Evolutionary conservation across 1,284 basidiomycete genomes (phyloP).

Genomic region (Ganoderma boninense): DNA sequence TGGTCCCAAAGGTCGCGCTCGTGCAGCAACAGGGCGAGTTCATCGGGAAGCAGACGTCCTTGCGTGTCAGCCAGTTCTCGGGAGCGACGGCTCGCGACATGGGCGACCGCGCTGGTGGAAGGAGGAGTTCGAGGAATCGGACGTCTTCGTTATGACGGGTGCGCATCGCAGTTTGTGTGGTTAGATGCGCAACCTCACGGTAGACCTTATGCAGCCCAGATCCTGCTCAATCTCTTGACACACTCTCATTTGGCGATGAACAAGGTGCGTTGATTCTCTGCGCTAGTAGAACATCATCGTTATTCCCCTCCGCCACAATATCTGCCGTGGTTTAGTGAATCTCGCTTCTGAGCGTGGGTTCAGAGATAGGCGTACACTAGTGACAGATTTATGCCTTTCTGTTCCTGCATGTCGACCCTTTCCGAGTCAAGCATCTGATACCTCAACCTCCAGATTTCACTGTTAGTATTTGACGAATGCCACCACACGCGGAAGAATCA

Average conservation of each 20-base stretch:
- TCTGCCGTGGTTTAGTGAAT: background rate
- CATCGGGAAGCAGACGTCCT: conserved; percentile 67
- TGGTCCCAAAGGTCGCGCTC: conserved; percentile 84
- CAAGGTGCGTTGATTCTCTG: conserved; percentile 47
- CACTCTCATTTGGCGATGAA: conserved; percentile 82
- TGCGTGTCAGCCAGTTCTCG: conserved; percentile 72
- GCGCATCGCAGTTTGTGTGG: conserved; percentile 23
- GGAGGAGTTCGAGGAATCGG: conserved; percentile 63
- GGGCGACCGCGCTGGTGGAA: conserved; percentile 69
- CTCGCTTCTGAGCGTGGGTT: background rate
- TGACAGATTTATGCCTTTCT: background rate
- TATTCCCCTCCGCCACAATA: background rate
- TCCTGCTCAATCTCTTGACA: conserved; percentile 79
- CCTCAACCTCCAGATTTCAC: conserved; percentile 59
- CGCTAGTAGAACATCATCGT: background rate
- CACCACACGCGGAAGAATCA: conserved; percentile 83
- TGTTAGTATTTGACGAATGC: conserved; percentile 87
- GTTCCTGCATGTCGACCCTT: background rate
- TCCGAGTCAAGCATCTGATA: background rate
- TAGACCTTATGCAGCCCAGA: conserved; percentile 63
- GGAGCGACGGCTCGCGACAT: conserved; percentile 76
- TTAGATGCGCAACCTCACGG: background rate
- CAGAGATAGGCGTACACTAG: background rate
- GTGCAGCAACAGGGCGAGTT: conserved; percentile 84
- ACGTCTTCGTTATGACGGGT: conserved; percentile 88